These are phyloP conservation scores for Cordyceps cateniannulata DNA, from an alignment of 2,329 filamentous ascomycete genomes.

Conservation along the genomic window DNA sequence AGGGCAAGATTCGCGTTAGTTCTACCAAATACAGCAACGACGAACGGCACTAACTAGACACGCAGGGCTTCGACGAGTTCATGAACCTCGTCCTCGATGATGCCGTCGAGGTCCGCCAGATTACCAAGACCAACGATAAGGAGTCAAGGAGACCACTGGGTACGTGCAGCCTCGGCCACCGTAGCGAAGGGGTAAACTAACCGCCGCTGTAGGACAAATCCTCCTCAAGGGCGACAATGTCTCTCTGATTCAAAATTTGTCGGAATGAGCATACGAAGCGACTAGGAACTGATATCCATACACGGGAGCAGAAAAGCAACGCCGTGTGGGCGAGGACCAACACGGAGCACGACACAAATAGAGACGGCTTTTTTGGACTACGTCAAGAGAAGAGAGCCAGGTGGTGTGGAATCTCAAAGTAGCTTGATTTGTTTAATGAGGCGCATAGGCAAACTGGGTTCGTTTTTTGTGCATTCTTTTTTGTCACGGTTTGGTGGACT, in stretches of 20 bases:
- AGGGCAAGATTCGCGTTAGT: constrained; percentile 88
- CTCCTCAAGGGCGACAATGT: constrained; percentile 85
- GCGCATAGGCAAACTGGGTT: constrained; percentile 8
- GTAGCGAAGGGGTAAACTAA: not conserved
- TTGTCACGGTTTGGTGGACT: not conserved
- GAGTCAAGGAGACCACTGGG: constrained; percentile 75
- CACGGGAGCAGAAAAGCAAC: not conserved
- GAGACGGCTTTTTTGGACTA: constrained; percentile 5
- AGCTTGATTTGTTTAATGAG: constrained; percentile 6
- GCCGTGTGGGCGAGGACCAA: not conserved
- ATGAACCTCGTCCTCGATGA: constrained; percentile 98
- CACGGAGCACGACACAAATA: not conserved
- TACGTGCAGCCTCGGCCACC: constrained; percentile 33
- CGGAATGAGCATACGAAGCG: constrained; percentile 45
- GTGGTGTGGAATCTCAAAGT: not conserved
- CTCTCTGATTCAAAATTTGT: constrained; percentile 63
- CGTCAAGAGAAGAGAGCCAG: not conserved
- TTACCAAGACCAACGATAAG: constrained; percentile 69
- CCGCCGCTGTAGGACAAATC: constrained; percentile 60
- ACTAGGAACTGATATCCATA: not conserved
- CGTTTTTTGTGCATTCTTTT: not conserved
- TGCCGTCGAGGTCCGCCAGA: constrained; percentile 81
- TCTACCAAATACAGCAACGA: constrained; percentile 36
- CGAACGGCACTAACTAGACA: constrained; percentile 50
- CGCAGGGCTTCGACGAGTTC: constrained; percentile 94